A percentile compares a stretch with the other conserved stretches of the same genome.
Evolutionary conservation across 768 basidiomycete species (phyloP).

Genomic region (Hypholoma sublateritium): DNA sequence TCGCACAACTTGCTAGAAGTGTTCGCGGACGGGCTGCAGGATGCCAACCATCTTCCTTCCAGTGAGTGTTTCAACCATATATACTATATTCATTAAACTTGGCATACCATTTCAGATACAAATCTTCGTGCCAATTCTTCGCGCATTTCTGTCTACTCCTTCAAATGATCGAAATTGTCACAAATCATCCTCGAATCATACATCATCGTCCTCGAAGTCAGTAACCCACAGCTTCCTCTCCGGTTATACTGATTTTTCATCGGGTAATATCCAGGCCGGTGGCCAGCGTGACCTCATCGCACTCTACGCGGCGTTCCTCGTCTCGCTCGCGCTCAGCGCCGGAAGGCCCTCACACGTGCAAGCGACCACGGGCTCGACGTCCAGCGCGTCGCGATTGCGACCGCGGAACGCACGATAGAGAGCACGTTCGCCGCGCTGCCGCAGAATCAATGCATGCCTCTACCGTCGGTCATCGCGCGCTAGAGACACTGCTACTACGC

Average conservation of each 20-base stretch:
- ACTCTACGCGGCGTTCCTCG: conserved; percentile 90
- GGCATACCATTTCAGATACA: conserved; percentile 61
- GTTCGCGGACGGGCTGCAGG: conserved; percentile 58
- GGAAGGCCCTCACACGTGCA: conserved; percentile 70
- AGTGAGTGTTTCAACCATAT: conserved; percentile 41
- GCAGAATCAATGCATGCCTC: conserved; percentile 43
- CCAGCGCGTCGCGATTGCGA: conserved; percentile 72
- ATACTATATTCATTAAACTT: not conserved
- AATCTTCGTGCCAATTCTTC: conserved; percentile 83
- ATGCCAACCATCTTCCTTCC: conserved; percentile 46
- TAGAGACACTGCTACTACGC: conserved; percentile 49
- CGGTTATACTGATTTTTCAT: not conserved
- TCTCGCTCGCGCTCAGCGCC: conserved; percentile 67
- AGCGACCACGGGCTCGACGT: conserved; percentile 85
- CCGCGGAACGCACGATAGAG: conserved; percentile 78
- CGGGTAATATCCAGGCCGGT: conserved; percentile 45
- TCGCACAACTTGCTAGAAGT: conserved; percentile 66
- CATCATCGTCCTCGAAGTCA: conserved; percentile 81
- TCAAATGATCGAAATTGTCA: conserved; percentile 73
- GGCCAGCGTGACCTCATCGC: conserved; percentile 89
- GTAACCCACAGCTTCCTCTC: conserved; percentile 10
- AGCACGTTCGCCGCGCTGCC: conserved; percentile 59
- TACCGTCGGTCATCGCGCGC: conserved; percentile 59
- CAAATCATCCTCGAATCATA: conserved; percentile 89
- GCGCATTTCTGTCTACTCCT: conserved; percentile 91